These are phyloP conservation scores for Vigna radiata DNA, from an alignment of 306 rosid genomes.

Conservation along the genomic window DNA sequence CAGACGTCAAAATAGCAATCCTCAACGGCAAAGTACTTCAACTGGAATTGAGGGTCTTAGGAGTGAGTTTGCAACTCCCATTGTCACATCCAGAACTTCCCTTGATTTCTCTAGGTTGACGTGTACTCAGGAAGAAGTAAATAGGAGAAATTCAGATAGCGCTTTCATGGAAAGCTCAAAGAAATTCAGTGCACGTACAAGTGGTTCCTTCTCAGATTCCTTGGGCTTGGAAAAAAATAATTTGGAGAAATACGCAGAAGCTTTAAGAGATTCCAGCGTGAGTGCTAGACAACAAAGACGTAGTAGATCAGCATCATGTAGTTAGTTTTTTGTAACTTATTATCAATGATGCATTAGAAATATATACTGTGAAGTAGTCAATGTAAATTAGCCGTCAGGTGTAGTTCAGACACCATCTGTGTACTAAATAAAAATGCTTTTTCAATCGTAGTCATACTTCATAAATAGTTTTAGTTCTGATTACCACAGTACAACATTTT, in stretches of 20 bases:
- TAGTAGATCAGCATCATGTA: constrained; percentile 56
- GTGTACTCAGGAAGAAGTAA: constrained; percentile 50
- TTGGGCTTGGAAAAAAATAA: constrained; percentile 49
- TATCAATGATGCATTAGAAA: constrained; percentile 21
- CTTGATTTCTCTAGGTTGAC: constrained; percentile 53
- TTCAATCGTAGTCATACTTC: constrained; percentile 7
- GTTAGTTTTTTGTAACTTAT: constrained; percentile 52
- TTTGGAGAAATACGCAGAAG: constrained; percentile 79
- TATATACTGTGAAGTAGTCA: constrained; percentile 19
- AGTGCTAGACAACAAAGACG: constrained; percentile 39
- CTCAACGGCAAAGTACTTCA: constrained; percentile 52
- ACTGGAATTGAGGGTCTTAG: constrained; percentile 47
- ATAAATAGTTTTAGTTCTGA: constrained; percentile 13
- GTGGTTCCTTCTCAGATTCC: constrained; percentile 45
- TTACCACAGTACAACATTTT: neutral
- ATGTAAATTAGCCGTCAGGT: constrained; percentile 41
- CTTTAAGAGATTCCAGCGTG: constrained; percentile 57
- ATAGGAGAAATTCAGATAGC: constrained; percentile 45
- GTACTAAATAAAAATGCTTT: constrained; percentile 16
- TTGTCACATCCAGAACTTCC: constrained; percentile 54
- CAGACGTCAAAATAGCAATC: constrained; percentile 45
- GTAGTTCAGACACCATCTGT: constrained; percentile 43
- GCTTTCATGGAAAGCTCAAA: constrained; percentile 52
- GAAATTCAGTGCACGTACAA: constrained; percentile 39
- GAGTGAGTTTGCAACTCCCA: constrained; percentile 42